These are phyloP conservation scores for Fusarium subtropicale DNA, from an alignment of 2,329 filamentous ascomycete species.

Conservation along the genomic window DNA sequence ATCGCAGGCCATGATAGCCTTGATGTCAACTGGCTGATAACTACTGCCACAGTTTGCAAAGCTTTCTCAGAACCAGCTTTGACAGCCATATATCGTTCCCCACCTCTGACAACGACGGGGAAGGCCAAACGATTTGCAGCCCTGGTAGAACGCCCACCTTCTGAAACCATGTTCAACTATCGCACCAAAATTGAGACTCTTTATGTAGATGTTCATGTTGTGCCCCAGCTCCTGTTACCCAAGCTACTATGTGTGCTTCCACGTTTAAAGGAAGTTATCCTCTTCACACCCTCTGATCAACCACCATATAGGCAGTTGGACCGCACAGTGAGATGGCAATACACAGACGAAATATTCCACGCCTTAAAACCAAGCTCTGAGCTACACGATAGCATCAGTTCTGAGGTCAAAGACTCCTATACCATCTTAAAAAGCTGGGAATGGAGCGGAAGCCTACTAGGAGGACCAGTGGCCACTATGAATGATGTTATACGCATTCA, in stretches of 20 bases:
- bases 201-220: conserved; percentile 76
- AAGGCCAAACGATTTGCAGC: conserved; percentile 60
- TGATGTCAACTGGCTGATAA: conserved; percentile 72
- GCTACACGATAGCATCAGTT: conserved; percentile 46
- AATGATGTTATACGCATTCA: conserved; percentile 66
- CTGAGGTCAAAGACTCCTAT: conserved; percentile 49
- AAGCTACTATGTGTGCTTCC: conserved; percentile 72
- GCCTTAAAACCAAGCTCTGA: conserved; percentile 67
- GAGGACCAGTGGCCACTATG: conserved; percentile 58
- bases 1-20: conserved; percentile 58
- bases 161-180: conserved; percentile 70
- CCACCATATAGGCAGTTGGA: conserved; percentile 72
- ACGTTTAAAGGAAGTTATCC: conserved; percentile 74
- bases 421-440: conserved; percentile 66
- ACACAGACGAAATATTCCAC: conserved; percentile 73
- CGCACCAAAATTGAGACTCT: conserved; percentile 76
- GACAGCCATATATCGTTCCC: conserved; percentile 76
- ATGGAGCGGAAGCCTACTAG: conserved; percentile 69
- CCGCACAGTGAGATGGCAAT: conserved; percentile 73
- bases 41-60: conserved; percentile 71
- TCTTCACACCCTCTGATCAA: conserved; percentile 77
- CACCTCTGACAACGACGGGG: conserved; percentile 66
- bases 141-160: conserved; percentile 66
- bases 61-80: conserved; percentile 78
- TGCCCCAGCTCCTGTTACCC: conserved; percentile 57